A percentile compares a stretch with the other conserved stretches of the same genome.
Evolutionary conservation across 768 basidiomycete species (phyloP).

Genomic region (Epithele typhae): DNA sequence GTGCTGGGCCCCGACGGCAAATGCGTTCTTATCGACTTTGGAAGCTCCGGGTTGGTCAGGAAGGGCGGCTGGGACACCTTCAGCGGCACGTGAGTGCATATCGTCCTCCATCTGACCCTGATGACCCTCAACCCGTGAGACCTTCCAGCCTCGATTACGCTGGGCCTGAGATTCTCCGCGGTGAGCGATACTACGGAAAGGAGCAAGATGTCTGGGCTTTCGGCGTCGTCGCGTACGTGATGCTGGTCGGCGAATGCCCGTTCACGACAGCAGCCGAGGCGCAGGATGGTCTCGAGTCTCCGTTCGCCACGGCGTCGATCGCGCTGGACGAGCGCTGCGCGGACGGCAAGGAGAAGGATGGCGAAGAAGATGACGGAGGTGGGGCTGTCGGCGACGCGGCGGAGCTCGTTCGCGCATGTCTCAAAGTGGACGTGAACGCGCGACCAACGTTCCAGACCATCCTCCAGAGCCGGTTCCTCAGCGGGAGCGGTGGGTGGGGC

Average conservation of each 20-base stretch:
- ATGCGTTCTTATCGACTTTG: slow-evolving; percentile 95
- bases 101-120: slow-evolving; percentile 1
- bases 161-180: slow-evolving; percentile 92
- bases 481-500: slow-evolving; percentile 74
- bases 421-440: slow-evolving; percentile 70
- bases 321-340: slow-evolving; percentile 76
- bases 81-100: slow-evolving; percentile 77
- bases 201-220: slow-evolving; percentile 99
- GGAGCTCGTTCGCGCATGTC: slow-evolving; percentile 76
- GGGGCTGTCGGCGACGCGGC: slow-evolving; percentile 83
- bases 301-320: slow-evolving; percentile 72
- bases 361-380: slow-evolving; percentile 79
- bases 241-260: slow-evolving; percentile 88
- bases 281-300: slow-evolving; percentile 74
- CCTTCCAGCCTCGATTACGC: slow-evolving; percentile 80
- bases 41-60: slow-evolving; percentile 83
- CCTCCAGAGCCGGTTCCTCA: slow-evolving; percentile 74
- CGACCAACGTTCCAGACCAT: slow-evolving; percentile 87
- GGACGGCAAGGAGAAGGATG: slow-evolving; percentile 67
- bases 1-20: slow-evolving; percentile 75
- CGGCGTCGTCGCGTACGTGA: slow-evolving; percentile 93
- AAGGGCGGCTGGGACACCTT: slow-evolving; percentile 88
- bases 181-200: slow-evolving; percentile 92
- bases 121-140: slow-evolving; percentile 15
- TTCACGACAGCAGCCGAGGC: slow-evolving; percentile 90